These are phyloP conservation scores for Vitis labrusca DNA, from an alignment of 164 flowering plant species.

Conservation along the genomic window DNA sequence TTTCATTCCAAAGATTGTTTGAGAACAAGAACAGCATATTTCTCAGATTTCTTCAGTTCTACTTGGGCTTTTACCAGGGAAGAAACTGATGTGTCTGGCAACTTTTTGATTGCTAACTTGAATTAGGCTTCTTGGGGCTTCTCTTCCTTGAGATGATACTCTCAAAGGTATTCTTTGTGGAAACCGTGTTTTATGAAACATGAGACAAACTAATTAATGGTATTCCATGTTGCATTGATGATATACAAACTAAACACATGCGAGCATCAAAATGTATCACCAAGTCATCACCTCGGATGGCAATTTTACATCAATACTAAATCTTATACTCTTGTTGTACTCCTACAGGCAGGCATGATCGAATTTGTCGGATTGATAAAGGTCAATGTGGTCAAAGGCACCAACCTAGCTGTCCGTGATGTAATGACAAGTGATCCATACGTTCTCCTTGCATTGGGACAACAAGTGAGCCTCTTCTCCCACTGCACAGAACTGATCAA, in stretches of 20 bases:
- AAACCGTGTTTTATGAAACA: not conserved
- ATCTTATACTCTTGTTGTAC: conserved; percentile 2
- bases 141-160: not conserved
- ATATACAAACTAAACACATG: no score
- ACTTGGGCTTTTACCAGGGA: not conserved
- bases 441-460: conserved; percentile 80
- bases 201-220: not conserved
- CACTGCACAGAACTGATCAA: not conserved
- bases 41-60: not conserved
- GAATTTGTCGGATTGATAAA: conserved; percentile 91
- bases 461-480: conserved; percentile 58
- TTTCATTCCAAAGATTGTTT: no score
- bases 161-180: no score
- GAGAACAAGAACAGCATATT: not conserved
- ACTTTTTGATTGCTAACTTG: not conserved
- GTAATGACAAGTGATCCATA: conserved; percentile 92
- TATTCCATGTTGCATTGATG: no score
- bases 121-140: not conserved
- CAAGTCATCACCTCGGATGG: not conserved
- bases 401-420: conserved; percentile 82
- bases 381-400: conserved; percentile 86
- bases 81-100: not conserved
- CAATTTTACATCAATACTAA: not conserved
- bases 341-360: conserved; percentile 82
- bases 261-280: not conserved